Evolutionary conservation across 768 basidiomycete species (phyloP), one percentile per base, ranked within the genome.

Genomic region (Mrakia frigida): DNA sequence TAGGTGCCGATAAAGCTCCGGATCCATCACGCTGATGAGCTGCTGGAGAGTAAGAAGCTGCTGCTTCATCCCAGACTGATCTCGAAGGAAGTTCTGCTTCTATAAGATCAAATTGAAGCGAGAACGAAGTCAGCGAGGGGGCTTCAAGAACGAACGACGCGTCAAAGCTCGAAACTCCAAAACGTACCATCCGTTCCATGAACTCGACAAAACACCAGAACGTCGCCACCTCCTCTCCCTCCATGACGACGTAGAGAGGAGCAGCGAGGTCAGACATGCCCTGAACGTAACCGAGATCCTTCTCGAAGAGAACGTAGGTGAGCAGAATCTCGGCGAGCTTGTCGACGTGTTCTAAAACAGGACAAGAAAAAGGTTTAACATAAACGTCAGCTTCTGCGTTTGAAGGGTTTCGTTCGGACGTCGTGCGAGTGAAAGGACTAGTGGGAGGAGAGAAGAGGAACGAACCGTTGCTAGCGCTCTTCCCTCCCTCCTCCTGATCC

Each of bases 221-320:
- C 1, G 92, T 93, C 84, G 93, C 84, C 73, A 91, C 91, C 81
- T 96, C 94, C 79, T 97, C 91, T 10, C 89, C 92, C 72, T 87
- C 90, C 88, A 92, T 90, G 23, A 94, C 92, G 35, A 98, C 90
- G 81, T 98, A 98, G 9, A 98, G 84, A 18, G 97, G 97, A 5
- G 93, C 91, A 80, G 92, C 92, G 21, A 99, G 87, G 83, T 99
- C 97, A 3, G 92, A 94, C 97, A 98, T 98, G 43, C 97, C 97
- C 83, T 98, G 97, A 6, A 98, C 97, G 82, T 98, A 98, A 39
- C 95, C 94, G 59, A 94, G 86, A 37, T 94, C 89, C 82, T 89
- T 92, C 84, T 95, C 91, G 79, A 90, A 92, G 81, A 93, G 91
- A 79, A 93, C 92, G 80, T 94, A 96, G 0, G 95, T 97, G 80